Evolutionary conservation across 2,329 filamentous ascomycete genomes (phyloP), one percentile per base, ranked within the genome.

Genomic region (Fonsecaea nubica): DNA sequence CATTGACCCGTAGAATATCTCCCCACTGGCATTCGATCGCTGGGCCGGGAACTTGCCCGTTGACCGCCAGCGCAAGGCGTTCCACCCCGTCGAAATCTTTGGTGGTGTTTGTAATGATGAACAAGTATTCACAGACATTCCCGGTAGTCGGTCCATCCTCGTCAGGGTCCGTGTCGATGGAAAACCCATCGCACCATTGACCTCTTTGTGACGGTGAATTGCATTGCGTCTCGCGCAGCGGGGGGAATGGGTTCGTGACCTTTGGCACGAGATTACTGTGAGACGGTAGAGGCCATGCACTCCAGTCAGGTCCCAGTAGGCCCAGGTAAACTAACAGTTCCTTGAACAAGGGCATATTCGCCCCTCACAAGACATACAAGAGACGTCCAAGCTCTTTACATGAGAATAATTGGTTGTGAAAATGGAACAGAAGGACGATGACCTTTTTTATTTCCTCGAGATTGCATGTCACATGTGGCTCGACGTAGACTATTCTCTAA

Each of bases 1-100:
- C 82, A 59, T 84, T 84, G 10, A 87, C 76, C 15, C 77, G 72
- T 4, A 89, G 77, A 25, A 70, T 78, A 72, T 89, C 87, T 40
- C 86, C 87, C 86, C 86, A 89, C 75, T 88, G 84, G n/a, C 86
- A 88, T 68, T 85, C 83, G 62, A 93, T 86, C 13, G 83, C 79
- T 0, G 90, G 90, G 0, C 89, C 90, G 1, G 90, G 90, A 67
- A 86, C 89, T 53, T 86, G 83, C 6, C 85, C 86, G 74, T 90
- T 90, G 73, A 91, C 90, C 36, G 89, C 86, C 58, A 92, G 85
- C 80, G 90, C 75, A 12, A 81, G 78, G 7, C 84, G 80, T 32
- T 63, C 65, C 21, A 58, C 62, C 6, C 71, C 71, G 56, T 71
- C 69, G 45, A 68, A 69, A 32, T 69, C 65, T 4, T 69, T 59